Percentiles rank a stretch among this genome's conserved stretches.
These are phyloP conservation scores for Curvularia hawaiiensis DNA, from an alignment of 2,329 filamentous ascomycete species.

Conservation along the genomic window DNA sequence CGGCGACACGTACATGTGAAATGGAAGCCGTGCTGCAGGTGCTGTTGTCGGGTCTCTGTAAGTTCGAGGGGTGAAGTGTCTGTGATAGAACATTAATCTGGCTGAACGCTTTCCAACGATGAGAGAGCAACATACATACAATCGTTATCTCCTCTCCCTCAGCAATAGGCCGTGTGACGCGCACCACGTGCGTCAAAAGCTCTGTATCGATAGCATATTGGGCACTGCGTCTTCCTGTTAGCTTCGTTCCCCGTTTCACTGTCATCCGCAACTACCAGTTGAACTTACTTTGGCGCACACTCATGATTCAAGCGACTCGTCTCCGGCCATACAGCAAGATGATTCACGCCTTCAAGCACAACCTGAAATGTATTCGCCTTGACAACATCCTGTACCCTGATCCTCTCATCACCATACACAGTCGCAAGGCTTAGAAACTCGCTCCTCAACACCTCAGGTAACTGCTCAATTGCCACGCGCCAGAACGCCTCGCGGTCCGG, in stretches of 20 bases:
- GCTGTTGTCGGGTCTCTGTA: slow-evolving; percentile 34
- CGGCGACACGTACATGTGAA: slow-evolving; percentile 50
- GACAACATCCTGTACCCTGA: slow-evolving; percentile 41
- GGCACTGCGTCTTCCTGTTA: slow-evolving; percentile 31
- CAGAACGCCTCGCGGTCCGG: slow-evolving; percentile 38
- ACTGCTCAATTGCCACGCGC: slow-evolving; percentile 30
- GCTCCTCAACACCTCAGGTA: slow-evolving; percentile 23
- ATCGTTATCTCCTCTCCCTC: slow-evolving; percentile 50
- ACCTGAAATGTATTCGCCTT: slow-evolving; percentile 46
- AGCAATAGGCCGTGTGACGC: slow-evolving; percentile 41
- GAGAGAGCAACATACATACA: slow-evolving; percentile 34
- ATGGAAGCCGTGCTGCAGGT: slow-evolving; percentile 45
- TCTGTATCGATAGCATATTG: slow-evolving; percentile 48
- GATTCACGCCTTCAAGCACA: slow-evolving; percentile 31
- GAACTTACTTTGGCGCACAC: slow-evolving; percentile 43
- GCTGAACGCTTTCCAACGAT: not conserved
- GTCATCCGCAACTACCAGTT: not conserved
- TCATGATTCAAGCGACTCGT: slow-evolving; percentile 51
- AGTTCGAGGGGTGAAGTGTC: slow-evolving; percentile 47
- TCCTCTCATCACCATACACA: slow-evolving; percentile 34
- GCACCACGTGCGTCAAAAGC: slow-evolving; percentile 48
- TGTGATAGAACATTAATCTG: not conserved
- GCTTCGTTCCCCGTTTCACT: not conserved
- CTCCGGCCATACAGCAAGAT: slow-evolving; percentile 48
- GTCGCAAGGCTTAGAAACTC: slow-evolving; percentile 31